Conservation (phyloP, 768 basidiomycete genomes). For the Boletus huronensis region DNA sequence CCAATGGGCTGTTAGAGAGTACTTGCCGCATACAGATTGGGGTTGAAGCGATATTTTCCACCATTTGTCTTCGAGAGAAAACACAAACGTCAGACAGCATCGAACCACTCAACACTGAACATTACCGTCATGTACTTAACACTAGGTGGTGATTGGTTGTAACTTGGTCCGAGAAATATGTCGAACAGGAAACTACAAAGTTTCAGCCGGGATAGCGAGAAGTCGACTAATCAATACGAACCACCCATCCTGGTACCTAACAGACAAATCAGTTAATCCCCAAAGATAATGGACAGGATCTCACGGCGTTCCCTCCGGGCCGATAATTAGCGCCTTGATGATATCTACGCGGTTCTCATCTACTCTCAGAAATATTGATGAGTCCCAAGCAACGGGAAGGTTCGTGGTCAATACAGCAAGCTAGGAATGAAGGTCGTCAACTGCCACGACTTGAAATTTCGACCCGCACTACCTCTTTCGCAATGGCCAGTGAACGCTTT, state of each 20-base stretch:
- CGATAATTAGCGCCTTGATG: conserved; percentile 89
- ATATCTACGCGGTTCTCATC: conserved; percentile 91
- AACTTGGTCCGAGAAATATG: conserved; percentile 86
- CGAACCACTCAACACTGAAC: background rate
- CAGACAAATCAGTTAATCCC: conserved; percentile 5
- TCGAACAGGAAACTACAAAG: conserved; percentile 69
- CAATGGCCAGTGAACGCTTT: conserved; percentile 89
- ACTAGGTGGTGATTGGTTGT: conserved; percentile 81
- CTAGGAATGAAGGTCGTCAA: conserved; percentile 38
- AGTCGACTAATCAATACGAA: conserved; percentile 33
- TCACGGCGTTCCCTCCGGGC: conserved; percentile 92
- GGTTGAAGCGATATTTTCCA: conserved; percentile 89
- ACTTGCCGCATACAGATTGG: conserved; percentile 86
- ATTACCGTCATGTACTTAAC: conserved; percentile 65
- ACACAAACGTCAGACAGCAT: conserved; percentile 8
- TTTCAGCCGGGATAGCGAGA: conserved; percentile 2
- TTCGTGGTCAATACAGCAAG: conserved; percentile 92
- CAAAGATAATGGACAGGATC: conserved; percentile 26
- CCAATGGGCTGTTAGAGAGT: background rate
- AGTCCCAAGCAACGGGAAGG: conserved; percentile 92
- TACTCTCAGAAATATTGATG: conserved; percentile 88
- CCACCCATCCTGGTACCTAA: conserved; percentile 90
- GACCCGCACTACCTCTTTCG: conserved; percentile 72
- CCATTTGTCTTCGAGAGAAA: conserved; percentile 62
- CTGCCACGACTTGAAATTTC: background rate